Evolutionary conservation across 768 basidiomycete genomes (phyloP).

Genomic region (Lactarius vividus): DNA sequence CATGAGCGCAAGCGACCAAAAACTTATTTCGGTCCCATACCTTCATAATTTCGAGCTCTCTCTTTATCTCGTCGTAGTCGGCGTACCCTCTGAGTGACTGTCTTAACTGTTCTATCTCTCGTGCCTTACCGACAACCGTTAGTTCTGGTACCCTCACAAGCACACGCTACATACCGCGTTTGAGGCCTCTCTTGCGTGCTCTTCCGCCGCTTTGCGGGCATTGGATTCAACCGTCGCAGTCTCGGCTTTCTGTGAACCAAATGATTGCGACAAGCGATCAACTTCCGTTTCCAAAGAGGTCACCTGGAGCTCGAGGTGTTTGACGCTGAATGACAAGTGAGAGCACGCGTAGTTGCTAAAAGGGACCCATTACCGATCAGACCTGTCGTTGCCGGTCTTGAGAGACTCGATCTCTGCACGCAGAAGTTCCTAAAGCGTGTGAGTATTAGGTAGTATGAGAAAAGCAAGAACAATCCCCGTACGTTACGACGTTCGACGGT

Average conservation of each 20-base stretch:
- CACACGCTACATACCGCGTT: conserved; percentile 43
- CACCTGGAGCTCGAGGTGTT: conserved; percentile 69
- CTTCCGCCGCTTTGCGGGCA: conserved; percentile 55
- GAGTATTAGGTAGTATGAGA: conserved; percentile 8
- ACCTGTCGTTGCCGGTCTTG: conserved; percentile 70
- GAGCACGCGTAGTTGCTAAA: conserved; percentile 6
- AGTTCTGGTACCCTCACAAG: neutral
- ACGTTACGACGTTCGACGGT: conserved; percentile 93
- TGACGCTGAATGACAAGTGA: conserved; percentile 47
- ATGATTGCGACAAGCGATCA: conserved; percentile 60
- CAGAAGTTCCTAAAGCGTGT: conserved; percentile 69
- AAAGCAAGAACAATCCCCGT: conserved; percentile 25
- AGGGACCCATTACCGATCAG: conserved; percentile 52
- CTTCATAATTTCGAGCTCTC: conserved; percentile 98
- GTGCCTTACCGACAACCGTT: conserved; percentile 38
- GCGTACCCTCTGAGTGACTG: conserved; percentile 64
- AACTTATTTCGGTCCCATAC: conserved; percentile 39
- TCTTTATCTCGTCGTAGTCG: conserved; percentile 97
- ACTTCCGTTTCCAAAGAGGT: conserved; percentile 74
- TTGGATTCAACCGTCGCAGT: conserved; percentile 47
- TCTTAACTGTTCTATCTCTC: conserved; percentile 69
- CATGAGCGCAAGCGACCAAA: neutral
- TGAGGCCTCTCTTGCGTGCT: conserved; percentile 56
- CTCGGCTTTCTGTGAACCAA: conserved; percentile 58
- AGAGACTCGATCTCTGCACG: conserved; percentile 93